Percentiles rank a stretch among this genome's conserved stretches.
Conservation (phyloP, 2,329 filamentous ascomycete genomes). For the Didymella exigua region DNA sequence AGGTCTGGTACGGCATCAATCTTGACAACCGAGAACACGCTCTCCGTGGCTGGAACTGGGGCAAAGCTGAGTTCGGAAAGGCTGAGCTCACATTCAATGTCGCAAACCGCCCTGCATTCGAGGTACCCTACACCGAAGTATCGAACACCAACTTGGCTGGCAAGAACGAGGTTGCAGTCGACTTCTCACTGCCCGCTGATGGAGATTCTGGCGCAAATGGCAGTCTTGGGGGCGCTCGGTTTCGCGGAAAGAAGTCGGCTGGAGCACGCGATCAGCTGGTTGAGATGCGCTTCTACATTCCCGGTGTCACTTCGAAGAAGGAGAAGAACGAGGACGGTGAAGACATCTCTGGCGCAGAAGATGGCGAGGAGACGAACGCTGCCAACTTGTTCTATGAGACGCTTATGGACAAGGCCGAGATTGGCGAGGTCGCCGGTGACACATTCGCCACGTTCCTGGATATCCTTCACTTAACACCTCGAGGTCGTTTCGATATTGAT, state of each 20-base stretch:
- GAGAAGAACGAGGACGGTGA: constrained; percentile 75
- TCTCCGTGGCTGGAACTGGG: constrained; percentile 98
- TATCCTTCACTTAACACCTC: constrained; percentile 93
- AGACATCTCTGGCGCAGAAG: constrained; percentile 60
- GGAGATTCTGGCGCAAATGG: constrained; percentile 76
- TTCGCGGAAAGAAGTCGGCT: constrained; percentile 84
- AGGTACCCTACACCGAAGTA: constrained; percentile 96
- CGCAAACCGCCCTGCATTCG: constrained; percentile 93
- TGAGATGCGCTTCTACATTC: constrained; percentile 99
- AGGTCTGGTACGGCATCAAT: constrained; percentile 95
- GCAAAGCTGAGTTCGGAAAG: constrained; percentile 95
- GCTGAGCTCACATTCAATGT: constrained; percentile 96
- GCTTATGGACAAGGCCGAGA: constrained; percentile 97
- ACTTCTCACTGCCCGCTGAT: constrained; percentile 80
- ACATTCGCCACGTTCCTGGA: constrained; percentile 97
- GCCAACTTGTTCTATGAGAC: constrained; percentile 98
- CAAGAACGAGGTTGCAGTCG: constrained; percentile 95
- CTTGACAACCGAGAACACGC: constrained; percentile 94
- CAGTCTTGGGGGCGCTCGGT: constrained; percentile 72
- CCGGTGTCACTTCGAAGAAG: constrained; percentile 76
- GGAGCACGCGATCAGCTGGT: constrained; percentile 91
- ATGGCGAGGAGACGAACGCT: constrained; percentile 84
- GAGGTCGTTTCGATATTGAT: constrained; percentile 99
- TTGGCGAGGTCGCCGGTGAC: constrained; percentile 97
- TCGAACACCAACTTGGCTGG: constrained; percentile 97